A percentile compares a stretch with the other conserved stretches of the same genome.
Conservation (phyloP, 306 rosid species). For the Clitoria ternatea region DNA sequence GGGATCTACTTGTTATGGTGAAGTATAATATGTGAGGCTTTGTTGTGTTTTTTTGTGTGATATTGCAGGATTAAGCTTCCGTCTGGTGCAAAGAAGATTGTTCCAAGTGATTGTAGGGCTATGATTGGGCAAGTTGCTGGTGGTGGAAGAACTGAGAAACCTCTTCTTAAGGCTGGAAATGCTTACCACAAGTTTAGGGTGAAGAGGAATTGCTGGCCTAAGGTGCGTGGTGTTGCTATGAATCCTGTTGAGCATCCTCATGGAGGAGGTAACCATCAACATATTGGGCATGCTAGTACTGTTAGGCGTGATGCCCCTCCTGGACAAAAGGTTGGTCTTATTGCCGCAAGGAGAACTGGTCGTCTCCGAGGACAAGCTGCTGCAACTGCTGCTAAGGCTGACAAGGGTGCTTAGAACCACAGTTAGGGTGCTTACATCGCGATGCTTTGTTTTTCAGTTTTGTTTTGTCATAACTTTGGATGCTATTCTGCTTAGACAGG, state of each 20-base stretch:
- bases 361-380: slow-evolving; percentile 87
- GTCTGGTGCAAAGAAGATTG: slow-evolving; percentile 72
- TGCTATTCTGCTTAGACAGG: too few species aligned
- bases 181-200: slow-evolving; percentile 80
- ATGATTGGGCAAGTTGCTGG: slow-evolving; percentile 90
- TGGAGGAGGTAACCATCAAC: slow-evolving; percentile 94
- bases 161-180: slow-evolving; percentile 73
- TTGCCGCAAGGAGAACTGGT: slow-evolving; percentile 80
- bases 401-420: slow-evolving; percentile 56
- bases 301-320: slow-evolving; percentile 82
- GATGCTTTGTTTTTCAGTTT: too few species aligned
- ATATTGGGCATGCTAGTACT: slow-evolving; percentile 76
- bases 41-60: too few species aligned
- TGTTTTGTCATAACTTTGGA: too few species aligned
- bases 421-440: too few species aligned
- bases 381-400: slow-evolving; percentile 63
- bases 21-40: not conserved
- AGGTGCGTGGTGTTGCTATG: slow-evolving; percentile 97
- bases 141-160: slow-evolving; percentile 86
- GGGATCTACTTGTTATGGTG: too few species aligned
- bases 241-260: slow-evolving; percentile 94
- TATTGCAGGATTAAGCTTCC: slow-evolving; percentile 81
- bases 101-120: slow-evolving; percentile 75
- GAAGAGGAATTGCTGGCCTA: slow-evolving; percentile 89
- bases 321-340: slow-evolving; percentile 85